Evolutionary conservation across 495 filamentous ascomycete species (phyloP), one percentile per base, ranked within the genome.

Genomic region (Aspergillus coremiiformis): DNA sequence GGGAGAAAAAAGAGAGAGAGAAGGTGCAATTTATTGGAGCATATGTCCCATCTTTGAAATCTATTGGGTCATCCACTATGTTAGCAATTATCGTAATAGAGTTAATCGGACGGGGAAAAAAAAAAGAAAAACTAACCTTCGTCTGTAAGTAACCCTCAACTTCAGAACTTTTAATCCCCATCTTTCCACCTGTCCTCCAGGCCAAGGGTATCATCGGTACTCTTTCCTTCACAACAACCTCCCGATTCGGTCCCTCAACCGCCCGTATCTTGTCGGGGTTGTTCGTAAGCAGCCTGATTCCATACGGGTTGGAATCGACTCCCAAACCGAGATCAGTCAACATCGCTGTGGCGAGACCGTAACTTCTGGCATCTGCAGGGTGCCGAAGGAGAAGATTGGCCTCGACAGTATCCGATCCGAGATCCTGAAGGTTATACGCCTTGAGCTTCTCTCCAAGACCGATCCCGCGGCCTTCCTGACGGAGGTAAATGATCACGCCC

Each of bases 251-350:
- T 0, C 93, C 93, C 62, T 98, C 93, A 7, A 98, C 87, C 2
- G 93, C 93, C 21, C 90, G 78, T 26, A 97, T 84, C 74, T 98
- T 98, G 57, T 98, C 93, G 0, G 93, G 93, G 61, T 98, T 98
- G 66, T 98, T 98, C n/a, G 93, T 98, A 53, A 98, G 71, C 29
- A 98, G 67, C 49, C 87, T 73, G 44, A 96, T 83, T 11, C 93
- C 89, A 19, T 74, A 68, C 37, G 84, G 78, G 32, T 71, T 71
- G 10, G 64, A 39, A 48, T 84, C 78, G 2, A 72, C 79, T 9
- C 81, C 81, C 32, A 84, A 63, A 0, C 87, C 90, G 26, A 98
- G 74, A 74, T 98, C 93, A 49, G 84, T 70, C 33, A 98, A 73
- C 76, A 98, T 97, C 4, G 91, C 89, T 4, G 94, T 98, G 9